A percentile compares a stretch with the other conserved stretches of the same genome.
phyloP scores from a whole-genome alignment of 2,329 filamentous ascomycete genomes.

The Zasmidium cellare region DNA sequence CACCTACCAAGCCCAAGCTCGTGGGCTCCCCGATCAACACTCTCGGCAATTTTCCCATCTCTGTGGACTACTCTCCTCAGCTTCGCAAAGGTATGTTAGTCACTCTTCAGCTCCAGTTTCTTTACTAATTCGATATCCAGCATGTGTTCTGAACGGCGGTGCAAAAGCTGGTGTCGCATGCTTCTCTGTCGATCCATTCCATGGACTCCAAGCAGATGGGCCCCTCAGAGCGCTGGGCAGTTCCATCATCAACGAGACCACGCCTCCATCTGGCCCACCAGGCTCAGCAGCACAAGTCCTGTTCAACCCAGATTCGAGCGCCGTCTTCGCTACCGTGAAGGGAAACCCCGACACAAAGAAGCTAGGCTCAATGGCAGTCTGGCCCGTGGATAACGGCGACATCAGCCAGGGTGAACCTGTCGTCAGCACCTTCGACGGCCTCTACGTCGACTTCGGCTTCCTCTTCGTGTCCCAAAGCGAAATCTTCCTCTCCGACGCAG shows the following conservation, averaged over 20 bases:
- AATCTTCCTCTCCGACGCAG: slow-evolving; percentile 18
- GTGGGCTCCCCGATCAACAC: slow-evolving; percentile 14
- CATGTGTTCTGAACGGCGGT: slow-evolving; percentile 21
- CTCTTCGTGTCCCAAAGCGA: slow-evolving; percentile 5
- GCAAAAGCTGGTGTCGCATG: slow-evolving; percentile 17
- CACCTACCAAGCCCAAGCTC: slow-evolving; percentile 8
- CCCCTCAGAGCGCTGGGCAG: slow-evolving; percentile 8
- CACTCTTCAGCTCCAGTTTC: neutral
- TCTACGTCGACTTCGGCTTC: slow-evolving; percentile 16
- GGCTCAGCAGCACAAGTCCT: slow-evolving; percentile 14
- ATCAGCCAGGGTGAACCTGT: slow-evolving; percentile 9
- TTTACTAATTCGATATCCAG: neutral
- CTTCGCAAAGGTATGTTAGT: slow-evolving; percentile 12
- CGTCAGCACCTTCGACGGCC: slow-evolving; percentile 5
- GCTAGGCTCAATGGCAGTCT: slow-evolving; percentile 14
- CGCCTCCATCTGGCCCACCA: slow-evolving; percentile 16
- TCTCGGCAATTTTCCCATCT: slow-evolving; percentile 19
- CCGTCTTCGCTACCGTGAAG: slow-evolving; percentile 20
- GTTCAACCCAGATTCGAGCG: slow-evolving; percentile 21
- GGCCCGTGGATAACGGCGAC: slow-evolving; percentile 10
- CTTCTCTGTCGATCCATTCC: slow-evolving; percentile 11
- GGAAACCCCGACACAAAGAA: slow-evolving; percentile 11
- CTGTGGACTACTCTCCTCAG: slow-evolving; percentile 16
- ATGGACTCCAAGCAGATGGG: slow-evolving; percentile 11
- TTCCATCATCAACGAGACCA: slow-evolving; percentile 16